Evolutionary conservation across 352 stramenopile species (phyloP).

Genomic region (Pythium scleroteichum): DNA sequence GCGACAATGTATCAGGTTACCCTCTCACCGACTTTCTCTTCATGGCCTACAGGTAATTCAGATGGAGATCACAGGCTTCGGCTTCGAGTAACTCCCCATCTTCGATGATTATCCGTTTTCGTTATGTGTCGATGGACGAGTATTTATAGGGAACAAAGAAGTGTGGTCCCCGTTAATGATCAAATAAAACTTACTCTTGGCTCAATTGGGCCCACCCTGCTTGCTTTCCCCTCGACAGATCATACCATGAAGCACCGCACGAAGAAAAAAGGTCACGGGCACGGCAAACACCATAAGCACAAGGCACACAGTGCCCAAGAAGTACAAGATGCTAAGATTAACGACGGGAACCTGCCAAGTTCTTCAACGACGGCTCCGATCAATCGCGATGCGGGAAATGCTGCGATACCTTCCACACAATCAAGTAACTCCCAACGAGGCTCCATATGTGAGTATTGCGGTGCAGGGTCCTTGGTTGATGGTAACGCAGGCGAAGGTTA

Average conservation of each 20-base stretch:
- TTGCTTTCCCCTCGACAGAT: background rate
- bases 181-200: no score
- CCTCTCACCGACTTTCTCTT: background rate
- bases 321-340: background rate
- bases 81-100: slow-evolving; percentile 49
- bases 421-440: background rate
- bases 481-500: background rate
- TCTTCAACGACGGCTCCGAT: no score
- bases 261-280: slow-evolving; percentile 29
- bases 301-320: background rate
- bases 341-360: background rate
- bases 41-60: slow-evolving; percentile 24
- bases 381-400: no score
- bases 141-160: background rate
- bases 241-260: slow-evolving; percentile 18
- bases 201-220: no score
- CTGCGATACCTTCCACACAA: background rate
- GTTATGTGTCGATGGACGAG: background rate
- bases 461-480: background rate
- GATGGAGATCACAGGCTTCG: slow-evolving; percentile 46
- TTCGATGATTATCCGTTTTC: slow-evolving; percentile 3
- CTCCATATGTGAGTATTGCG: slow-evolving; percentile 28
- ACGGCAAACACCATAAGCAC: slow-evolving; percentile 22
- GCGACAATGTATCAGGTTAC: background rate
- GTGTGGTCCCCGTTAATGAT: no score